Percentiles rank a stretch among this genome's conserved stretches.
Evolutionary conservation across 345 rosid species (phyloP).

Genomic region (Salix arbutifolia): DNA sequence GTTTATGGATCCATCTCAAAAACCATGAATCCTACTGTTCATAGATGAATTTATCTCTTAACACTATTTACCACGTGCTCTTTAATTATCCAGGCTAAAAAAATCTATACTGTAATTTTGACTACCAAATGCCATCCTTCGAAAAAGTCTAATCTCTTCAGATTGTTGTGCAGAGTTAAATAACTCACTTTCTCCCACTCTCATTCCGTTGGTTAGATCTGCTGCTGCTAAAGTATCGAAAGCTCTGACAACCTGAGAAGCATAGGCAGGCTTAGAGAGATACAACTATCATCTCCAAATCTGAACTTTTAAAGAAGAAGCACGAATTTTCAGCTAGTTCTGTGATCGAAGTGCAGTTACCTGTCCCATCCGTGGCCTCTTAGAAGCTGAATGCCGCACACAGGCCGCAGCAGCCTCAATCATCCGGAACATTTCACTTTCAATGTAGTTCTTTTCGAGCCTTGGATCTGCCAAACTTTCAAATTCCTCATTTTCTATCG

Average conservation of each 20-base stretch:
- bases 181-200: constrained; percentile 76
- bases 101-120: constrained; percentile 76
- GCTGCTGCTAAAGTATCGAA: constrained; percentile 57
- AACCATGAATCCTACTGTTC: constrained; percentile 3
- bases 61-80: constrained; percentile 29
- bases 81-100: constrained; percentile 33
- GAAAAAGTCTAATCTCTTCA: constrained; percentile 77
- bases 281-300: neutral
- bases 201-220: constrained; percentile 88
- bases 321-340: neutral
- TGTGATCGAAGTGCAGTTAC: constrained; percentile 27
- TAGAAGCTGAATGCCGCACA: constrained; percentile 80
- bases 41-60: constrained; percentile 20
- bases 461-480: constrained; percentile 65
- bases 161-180: constrained; percentile 73
- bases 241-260: constrained; percentile 76
- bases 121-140: constrained; percentile 86
- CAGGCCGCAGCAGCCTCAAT: constrained; percentile 90
- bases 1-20: constrained; percentile 3
- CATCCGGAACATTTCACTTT: constrained; percentile 71
- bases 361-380: constrained; percentile 94
- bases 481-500: constrained; percentile 57
- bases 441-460: constrained; percentile 59
- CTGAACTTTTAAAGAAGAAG: neutral
- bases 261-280: constrained; percentile 14